phyloP scores from a whole-genome alignment of 176 grass and related monocot genomes.

The Oryza glumipatula region DNA sequence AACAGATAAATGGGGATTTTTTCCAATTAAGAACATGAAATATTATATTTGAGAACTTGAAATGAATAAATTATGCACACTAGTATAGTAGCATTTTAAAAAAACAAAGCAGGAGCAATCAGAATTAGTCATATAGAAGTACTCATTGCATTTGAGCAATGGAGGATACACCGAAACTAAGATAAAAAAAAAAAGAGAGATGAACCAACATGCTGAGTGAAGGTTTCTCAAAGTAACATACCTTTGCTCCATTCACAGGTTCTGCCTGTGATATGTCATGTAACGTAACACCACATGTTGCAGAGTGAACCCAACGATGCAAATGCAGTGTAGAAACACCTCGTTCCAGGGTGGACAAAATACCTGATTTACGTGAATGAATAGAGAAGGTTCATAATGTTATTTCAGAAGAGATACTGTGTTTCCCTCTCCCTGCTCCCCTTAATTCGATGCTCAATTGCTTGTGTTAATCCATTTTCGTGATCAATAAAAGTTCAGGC shows the following conservation, averaged over 20 bases:
- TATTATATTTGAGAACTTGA: background rate
- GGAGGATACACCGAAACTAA: background rate
- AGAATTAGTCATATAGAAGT: background rate
- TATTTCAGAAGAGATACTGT: background rate
- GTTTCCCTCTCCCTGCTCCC: no score
- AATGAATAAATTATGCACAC: background rate
- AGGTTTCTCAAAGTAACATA: constrained; percentile 20
- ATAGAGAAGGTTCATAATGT: background rate
- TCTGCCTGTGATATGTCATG: constrained; percentile 30
- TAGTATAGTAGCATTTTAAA: background rate
- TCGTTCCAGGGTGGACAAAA: constrained; percentile 18
- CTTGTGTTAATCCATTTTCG: no score
- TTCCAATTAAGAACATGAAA: background rate
- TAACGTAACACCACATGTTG: constrained; percentile 19
- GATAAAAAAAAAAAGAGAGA: background rate
- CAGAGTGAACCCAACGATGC: background rate
- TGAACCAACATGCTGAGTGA: background rate
- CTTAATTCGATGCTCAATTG: no score
- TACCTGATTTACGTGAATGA: constrained; percentile 28
- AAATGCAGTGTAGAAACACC: constrained; percentile 28
- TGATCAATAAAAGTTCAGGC: no score
- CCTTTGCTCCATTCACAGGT: constrained; percentile 30
- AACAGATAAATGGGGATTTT: background rate
- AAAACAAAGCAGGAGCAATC: background rate
- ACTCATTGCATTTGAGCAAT: background rate